These are phyloP conservation scores for Aspergillus haitiensis DNA, from an alignment of 495 filamentous ascomycete genomes.

Conservation along the genomic window DNA sequence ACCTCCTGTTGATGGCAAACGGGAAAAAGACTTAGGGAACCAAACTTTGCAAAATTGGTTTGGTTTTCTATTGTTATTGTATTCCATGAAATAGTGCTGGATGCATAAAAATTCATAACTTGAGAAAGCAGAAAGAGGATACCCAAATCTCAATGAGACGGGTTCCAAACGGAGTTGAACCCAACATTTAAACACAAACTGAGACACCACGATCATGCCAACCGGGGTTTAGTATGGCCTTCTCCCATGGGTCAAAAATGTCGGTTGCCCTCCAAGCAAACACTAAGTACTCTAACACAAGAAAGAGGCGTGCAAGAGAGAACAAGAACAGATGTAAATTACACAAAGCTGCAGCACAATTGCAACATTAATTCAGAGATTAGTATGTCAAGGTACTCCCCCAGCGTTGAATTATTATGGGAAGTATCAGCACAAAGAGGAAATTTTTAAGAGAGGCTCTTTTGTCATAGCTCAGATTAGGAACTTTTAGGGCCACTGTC, in stretches of 20 bases:
- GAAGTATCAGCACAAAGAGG: neutral
- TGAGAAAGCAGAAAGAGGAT: slow-evolving; percentile 4
- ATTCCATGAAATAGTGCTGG: neutral
- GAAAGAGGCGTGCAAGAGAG: slow-evolving; percentile 16
- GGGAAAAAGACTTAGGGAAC: too few relatives aligned
- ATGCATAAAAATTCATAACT: neutral
- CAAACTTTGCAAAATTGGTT: neutral
- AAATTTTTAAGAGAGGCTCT: too few relatives aligned
- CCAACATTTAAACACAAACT: slow-evolving; percentile 32
- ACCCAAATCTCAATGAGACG: slow-evolving; percentile 25
- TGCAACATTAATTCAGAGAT: neutral
- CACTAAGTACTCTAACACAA: slow-evolving; percentile 16
- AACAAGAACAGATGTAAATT: slow-evolving; percentile 11
- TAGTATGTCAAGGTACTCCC: neutral
- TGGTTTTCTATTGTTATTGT: neutral
- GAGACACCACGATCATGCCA: slow-evolving; percentile 27
- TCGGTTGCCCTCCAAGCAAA: slow-evolving; percentile 21
- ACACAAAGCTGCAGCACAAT: neutral
- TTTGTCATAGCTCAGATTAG: slow-evolving; percentile 10
- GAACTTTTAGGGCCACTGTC: slow-evolving; percentile 29
- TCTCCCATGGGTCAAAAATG: slow-evolving; percentile 24
- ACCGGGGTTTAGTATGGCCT: slow-evolving; percentile 24
- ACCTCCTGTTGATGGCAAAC: too few relatives aligned
- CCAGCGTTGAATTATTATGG: neutral
- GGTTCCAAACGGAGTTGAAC: slow-evolving; percentile 24